Conservation (phyloP, 2,329 filamentous ascomycete species). For the Leptographium wingfieldii region DNA sequence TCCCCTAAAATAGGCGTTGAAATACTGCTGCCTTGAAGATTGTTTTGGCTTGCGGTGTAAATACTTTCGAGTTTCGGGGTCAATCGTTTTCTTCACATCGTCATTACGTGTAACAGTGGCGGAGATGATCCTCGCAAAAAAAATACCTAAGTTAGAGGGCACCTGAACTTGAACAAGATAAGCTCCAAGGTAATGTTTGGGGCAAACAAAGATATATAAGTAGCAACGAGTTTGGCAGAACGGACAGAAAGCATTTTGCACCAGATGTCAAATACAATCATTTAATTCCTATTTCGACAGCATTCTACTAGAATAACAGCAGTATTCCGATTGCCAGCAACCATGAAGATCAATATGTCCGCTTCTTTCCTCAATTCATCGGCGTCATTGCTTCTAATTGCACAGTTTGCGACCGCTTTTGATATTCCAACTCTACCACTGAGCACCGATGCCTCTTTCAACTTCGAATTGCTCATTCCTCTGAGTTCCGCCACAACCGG, state of each 20-base stretch:
- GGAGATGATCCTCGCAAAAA: neutral
- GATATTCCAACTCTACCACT: constrained; percentile 12
- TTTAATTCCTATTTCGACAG: neutral
- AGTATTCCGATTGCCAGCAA: neutral
- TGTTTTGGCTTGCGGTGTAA: neutral
- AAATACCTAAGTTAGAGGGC: neutral
- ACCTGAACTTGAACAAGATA: neutral
- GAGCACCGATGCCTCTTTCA: constrained; percentile 14
- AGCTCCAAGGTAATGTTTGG: neutral
- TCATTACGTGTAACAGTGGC: neutral
- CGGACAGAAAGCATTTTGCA: neutral
- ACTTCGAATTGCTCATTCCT: constrained; percentile 16
- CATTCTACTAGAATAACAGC: neutral
- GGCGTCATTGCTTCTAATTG: neutral
- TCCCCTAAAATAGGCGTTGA: neutral
- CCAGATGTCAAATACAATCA: neutral
- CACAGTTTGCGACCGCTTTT: neutral
- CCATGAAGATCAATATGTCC: neutral
- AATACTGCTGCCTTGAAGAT: neutral
- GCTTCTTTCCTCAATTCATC: neutral
- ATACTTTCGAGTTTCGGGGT: neutral
- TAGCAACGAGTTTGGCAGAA: neutral
- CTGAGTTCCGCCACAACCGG: constrained; percentile 13
- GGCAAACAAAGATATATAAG: neutral
- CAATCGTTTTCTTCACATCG: neutral